Evolutionary conservation across 495 filamentous ascomycete species (phyloP).

Genomic region (Trichoderma erinaceum): DNA sequence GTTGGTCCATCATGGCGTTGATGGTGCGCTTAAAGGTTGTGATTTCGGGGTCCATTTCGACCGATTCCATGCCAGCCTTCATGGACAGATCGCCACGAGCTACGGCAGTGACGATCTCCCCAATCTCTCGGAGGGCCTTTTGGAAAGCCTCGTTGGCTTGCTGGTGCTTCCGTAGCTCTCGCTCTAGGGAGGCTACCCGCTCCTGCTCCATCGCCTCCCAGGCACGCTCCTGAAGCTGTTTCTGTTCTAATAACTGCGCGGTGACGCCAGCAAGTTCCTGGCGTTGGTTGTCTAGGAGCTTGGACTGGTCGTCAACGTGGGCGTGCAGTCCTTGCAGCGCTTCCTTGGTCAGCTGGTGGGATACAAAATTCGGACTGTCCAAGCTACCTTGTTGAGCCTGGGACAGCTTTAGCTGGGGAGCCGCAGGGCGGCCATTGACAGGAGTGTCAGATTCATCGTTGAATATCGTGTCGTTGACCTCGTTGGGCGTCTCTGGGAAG

Average conservation of each 20-base stretch:
- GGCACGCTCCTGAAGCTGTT: constrained; percentile 56
- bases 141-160: constrained; percentile 98
- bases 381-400: constrained; percentile 24
- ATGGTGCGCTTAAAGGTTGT: constrained; percentile 96
- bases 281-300: constrained; percentile 67
- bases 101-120: constrained; percentile 91
- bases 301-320: constrained; percentile 72
- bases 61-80: constrained; percentile 92
- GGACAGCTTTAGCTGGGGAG: constrained; percentile 18
- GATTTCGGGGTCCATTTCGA: constrained; percentile 99
- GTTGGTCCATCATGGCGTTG: constrained; percentile 99
- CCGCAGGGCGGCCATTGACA: constrained; percentile 18
- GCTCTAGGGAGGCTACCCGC: constrained; percentile 59
- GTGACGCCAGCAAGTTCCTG: constrained; percentile 64
- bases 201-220: constrained; percentile 49
- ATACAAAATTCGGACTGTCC: constrained; percentile 23
- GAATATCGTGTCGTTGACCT: constrained; percentile 48
- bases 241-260: constrained; percentile 60
- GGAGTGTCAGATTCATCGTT: constrained; percentile 35
- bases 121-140: constrained; percentile 93
- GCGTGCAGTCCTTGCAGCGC: constrained; percentile 65
- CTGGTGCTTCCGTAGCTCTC: constrained; percentile 91
- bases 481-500: constrained; percentile 59
- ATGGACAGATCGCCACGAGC: constrained; percentile 95
- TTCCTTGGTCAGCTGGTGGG: constrained; percentile 51